Conservation (phyloP, 208 protist species). For the Acanthamoeba lenticulata region DNA sequence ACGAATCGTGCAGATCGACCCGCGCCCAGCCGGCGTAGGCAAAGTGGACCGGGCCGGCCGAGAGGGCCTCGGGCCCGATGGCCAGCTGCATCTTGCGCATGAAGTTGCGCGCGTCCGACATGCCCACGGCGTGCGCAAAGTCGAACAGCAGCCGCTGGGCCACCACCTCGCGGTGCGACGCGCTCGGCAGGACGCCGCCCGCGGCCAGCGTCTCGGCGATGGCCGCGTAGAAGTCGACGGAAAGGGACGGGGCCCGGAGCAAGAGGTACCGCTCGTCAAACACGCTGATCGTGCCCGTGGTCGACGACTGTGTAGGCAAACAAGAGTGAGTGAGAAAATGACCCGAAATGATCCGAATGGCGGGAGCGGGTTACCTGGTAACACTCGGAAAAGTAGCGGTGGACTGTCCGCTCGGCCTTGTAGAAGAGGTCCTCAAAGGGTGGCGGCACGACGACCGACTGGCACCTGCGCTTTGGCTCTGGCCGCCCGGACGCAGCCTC, state of each 20-base stretch:
- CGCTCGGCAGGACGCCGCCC: neutral
- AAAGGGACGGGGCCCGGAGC: neutral
- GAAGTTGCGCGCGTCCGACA: constrained; percentile 45
- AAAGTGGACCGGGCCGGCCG: neutral
- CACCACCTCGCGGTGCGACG: neutral
- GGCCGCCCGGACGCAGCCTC: no score
- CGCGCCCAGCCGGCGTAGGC: constrained; percentile 36
- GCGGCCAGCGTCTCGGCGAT: constrained; percentile 25
- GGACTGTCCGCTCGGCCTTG: no score
- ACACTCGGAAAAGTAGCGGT: no score
- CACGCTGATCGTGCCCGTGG: neutral
- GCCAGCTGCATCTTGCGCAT: constrained; percentile 21
- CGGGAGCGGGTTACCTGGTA: no score
- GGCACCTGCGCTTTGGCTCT: no score
- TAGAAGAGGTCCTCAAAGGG: no score
- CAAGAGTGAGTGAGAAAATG: no score
- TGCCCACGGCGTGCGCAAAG: constrained; percentile 6
- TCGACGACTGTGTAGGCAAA: neutral
- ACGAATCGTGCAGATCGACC: neutral
- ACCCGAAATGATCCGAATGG: no score
- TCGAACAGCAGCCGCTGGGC: constrained; percentile 33
- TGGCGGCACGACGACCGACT: no score
- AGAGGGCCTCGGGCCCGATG: neutral
- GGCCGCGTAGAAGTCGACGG: constrained; percentile 23
- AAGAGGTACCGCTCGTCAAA: constrained; percentile 46